Evolutionary conservation across 805 yeast species (phyloP).

Genomic region (Starmerella floricola): DNA sequence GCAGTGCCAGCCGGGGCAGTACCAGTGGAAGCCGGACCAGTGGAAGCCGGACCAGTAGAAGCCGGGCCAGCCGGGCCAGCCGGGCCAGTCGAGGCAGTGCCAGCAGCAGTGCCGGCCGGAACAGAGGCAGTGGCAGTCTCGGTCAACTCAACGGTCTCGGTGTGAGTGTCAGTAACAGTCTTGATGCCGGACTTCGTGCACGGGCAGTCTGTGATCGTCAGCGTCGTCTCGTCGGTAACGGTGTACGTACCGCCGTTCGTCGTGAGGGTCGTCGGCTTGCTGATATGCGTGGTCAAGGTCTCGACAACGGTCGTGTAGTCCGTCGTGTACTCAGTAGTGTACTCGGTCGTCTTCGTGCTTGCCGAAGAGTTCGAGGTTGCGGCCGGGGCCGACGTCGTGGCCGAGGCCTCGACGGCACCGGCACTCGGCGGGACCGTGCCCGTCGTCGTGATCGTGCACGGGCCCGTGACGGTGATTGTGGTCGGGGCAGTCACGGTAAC

Average conservation of each 20-base stretch:
- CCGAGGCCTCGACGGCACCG: neutral
- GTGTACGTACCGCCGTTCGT: slow-evolving; percentile 54
- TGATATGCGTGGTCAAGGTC: slow-evolving; percentile 38
- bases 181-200: slow-evolving; percentile 12
- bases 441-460: slow-evolving; percentile 53
- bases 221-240: slow-evolving; percentile 58
- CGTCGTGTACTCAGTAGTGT: neutral
- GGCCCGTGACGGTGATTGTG: slow-evolving; percentile 76
- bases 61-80: slow-evolving; percentile 25
- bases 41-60: slow-evolving; percentile 4
- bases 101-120: neutral
- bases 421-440: slow-evolving; percentile 3
- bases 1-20: slow-evolving; percentile 7
- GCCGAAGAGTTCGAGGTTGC: neutral
- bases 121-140: slow-evolving; percentile 4
- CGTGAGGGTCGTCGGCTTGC: slow-evolving; percentile 40
- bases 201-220: slow-evolving; percentile 46
- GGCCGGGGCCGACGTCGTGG: neutral
- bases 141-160: slow-evolving; percentile 5
- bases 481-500: slow-evolving; percentile 54
- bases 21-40: slow-evolving; percentile 15
- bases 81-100: slow-evolving; percentile 25
- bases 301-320: slow-evolving; percentile 12
- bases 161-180: slow-evolving; percentile 3
- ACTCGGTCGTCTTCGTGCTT: neutral